Conservation (phyloP, 2,329 filamentous ascomycete genomes). For the Hortaea sp. region DNA sequence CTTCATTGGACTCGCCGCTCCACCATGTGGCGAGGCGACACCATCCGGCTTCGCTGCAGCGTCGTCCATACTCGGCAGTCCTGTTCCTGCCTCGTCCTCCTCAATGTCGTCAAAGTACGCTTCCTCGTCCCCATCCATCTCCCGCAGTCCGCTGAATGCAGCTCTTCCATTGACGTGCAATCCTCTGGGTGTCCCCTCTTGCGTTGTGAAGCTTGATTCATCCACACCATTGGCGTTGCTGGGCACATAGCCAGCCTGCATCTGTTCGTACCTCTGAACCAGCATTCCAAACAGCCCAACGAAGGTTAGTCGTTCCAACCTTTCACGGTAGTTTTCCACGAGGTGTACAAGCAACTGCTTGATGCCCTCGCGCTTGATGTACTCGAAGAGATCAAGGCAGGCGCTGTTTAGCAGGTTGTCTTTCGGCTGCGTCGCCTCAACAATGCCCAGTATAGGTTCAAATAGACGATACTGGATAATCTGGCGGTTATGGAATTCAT, state of each 20-base stretch:
- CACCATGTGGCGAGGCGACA: too few relatives aligned
- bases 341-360: constrained; percentile 76
- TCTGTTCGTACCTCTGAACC: constrained; percentile 68
- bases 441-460: constrained; percentile 72
- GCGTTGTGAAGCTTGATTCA: constrained; percentile 57
- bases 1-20: constrained; percentile 47
- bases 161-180: constrained; percentile 43
- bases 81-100: constrained; percentile 19
- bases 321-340: constrained; percentile 73
- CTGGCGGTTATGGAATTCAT: constrained; percentile 83
- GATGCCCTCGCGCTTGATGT: constrained; percentile 66
- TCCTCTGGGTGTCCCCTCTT: constrained; percentile 43
- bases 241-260: constrained; percentile 39
- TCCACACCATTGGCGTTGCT: constrained; percentile 40
- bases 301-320: constrained; percentile 64
- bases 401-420: constrained; percentile 92
- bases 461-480: constrained; percentile 73
- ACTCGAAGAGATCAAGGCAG: constrained; percentile 87
- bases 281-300: constrained; percentile 75
- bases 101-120: constrained; percentile 92
- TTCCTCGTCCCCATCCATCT: constrained; percentile 76
- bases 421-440: constrained; percentile 75
- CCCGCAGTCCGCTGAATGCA: constrained; percentile 59
- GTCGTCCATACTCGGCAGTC: constrained; percentile 20
- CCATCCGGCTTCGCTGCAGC: constrained; percentile 46